Base-by-base conservation (phyloP, 2,329 filamentous ascomycete genomes). In the Penicillium sp. region DNA sequence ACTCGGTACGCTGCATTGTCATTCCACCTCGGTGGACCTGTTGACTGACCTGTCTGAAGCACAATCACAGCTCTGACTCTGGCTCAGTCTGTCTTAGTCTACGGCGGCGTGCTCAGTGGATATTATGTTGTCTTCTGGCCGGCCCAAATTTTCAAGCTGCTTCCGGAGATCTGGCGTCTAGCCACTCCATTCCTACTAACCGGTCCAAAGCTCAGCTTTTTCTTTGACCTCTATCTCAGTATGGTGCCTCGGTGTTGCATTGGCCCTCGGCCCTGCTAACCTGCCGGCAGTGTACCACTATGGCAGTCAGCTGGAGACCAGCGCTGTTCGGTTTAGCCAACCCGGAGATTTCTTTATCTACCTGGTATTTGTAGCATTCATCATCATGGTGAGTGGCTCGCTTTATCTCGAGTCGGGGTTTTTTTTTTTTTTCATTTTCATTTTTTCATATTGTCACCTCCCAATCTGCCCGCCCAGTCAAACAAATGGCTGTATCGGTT, bases 321-420 rank as follows among this genome's bases (percentile, higher is more conserved):
- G 83, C 62, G 90, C 89, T 60, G 77, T 88, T 53, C 86, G 90
- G 58, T 93, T 96, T 73, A 77, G 81, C 43, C 82, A 84, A 64
- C 89, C 89, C 57, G 92, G 91, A 70, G 90, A 95, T 72, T 85
- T 95, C 67, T 81, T 95, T 61, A 88, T 88, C 78, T 96, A 96
- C 72, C 78, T 96, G 66, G 76, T 88, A 58, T 95, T 95, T 72
- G 83, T 93, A 67, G 81, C 84, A 65, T 77, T 78, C 51, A 77
- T 88, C 69, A 93, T 95, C 63, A 72, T 92, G 80, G 92, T 96
- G 91, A 87, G 92, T 83, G 65, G 61, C 61, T 58, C 61, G 60
- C 58, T 66, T 69, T 57, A 63, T 59, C 63, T 35, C 62, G 57
- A 65, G 59, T 50, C 57, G 29, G n/a, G n/a, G n/a, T 43, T 19